Evolutionary conservation across 257 asterid species (phyloP), one percentile per base, ranked within the genome.

Genomic region (Petrea volubilis): DNA sequence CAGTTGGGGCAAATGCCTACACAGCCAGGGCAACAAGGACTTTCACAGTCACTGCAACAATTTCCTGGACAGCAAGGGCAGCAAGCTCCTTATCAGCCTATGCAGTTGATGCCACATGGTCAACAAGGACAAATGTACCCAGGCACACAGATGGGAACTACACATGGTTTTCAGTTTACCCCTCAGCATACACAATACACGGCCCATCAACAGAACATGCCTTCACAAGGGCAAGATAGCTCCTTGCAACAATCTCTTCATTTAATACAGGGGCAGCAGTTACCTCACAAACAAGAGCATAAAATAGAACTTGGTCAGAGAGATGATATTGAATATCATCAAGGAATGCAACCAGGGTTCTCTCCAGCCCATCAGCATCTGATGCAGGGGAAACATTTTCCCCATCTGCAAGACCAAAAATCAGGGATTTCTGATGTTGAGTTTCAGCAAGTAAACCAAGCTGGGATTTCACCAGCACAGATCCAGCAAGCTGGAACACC

Each of bases 261-360:
- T 61, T 66, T 77, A 44, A 59, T 67, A 68, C 92, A 72, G 51
- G 87, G 89, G 50, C 93, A 85, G 49, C 96, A 86, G 55, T 70
- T 83, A 64, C 74, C 89, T 56, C 90, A 73, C 71, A 84, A 80
- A 65, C 96, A 82, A 72, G 99, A 91, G 68, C 86, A 77, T 62
- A 85, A 76, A 52, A 25, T 75, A 61, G 96, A 85, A 61, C 86
- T 59, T 76, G 79, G 70, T 41, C 94, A 74, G 15, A 80, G 86
- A 68, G 95, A 84, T 27, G 88, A 85, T 68, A 59, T 67, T 67
- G 91, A 87, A 25, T 69, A 79, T 60, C 82, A 77, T 64, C 94
- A 79, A 44, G 96, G 87, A 41, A 87, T 85, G 60, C 96, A 84
- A 71, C 77, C 82, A 60, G 90, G 84, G 66, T 82, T 84, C 76